These are phyloP conservation scores for Ambrosia trifida DNA, from an alignment of 129 eudicot genomes.

Conservation along the genomic window DNA sequence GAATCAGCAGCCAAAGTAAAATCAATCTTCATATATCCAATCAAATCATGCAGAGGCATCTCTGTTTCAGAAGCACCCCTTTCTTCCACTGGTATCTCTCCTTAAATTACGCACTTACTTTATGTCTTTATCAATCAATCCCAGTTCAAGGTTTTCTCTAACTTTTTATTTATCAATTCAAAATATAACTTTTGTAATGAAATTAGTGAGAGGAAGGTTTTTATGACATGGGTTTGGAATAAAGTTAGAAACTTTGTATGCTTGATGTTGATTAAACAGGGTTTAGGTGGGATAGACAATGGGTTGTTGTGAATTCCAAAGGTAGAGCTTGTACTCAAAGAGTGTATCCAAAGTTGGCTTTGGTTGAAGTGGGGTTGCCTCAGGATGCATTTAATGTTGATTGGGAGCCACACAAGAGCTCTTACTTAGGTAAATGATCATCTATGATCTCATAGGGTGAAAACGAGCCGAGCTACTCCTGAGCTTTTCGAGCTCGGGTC, in stretches of 20 bases:
- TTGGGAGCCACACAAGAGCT: slow-evolving; percentile 60
- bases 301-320: slow-evolving; percentile 78
- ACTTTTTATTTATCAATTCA: not conserved
- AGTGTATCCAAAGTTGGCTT: slow-evolving; percentile 78
- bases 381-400: slow-evolving; percentile 53
- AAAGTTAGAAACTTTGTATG: not conserved
- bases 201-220: not conserved
- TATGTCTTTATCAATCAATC: too few relatives aligned
- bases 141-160: not conserved
- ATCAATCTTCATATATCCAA: slow-evolving; percentile 67
- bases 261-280: slow-evolving; percentile 44
- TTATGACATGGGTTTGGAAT: not conserved
- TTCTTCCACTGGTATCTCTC: slow-evolving; percentile 56
- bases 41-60: slow-evolving; percentile 89
- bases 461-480: too few relatives aligned
- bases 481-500: too few relatives aligned
- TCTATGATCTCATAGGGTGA: too few relatives aligned
- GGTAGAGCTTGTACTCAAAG: slow-evolving; percentile 89
- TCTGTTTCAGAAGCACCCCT: slow-evolving; percentile 76
- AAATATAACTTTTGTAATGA: not conserved
- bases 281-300: slow-evolving; percentile 88
- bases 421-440: slow-evolving; percentile 60
- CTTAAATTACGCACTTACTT: too few relatives aligned
- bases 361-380: slow-evolving; percentile 64
- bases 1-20: slow-evolving; percentile 48